Conservation (phyloP, 805 yeast genomes). For the Suhomyces sp. region DNA sequence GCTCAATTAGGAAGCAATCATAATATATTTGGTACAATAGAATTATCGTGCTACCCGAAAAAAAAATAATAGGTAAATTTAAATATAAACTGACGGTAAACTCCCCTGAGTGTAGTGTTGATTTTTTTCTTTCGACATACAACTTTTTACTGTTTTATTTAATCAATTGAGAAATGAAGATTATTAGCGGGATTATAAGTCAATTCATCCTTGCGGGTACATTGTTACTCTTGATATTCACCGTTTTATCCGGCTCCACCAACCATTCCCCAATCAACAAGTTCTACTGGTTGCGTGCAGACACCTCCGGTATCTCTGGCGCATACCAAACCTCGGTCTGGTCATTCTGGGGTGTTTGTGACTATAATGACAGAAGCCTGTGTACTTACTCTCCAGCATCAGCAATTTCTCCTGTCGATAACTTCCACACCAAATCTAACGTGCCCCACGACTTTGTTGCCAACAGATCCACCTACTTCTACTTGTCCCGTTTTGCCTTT, state of each 20-base stretch:
- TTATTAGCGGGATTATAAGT: constrained; percentile 32
- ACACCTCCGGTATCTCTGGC: constrained; percentile 53
- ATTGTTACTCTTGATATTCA: constrained; percentile 54
- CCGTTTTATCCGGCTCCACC: constrained; percentile 64
- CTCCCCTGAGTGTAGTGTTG: neutral
- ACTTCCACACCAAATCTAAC: constrained; percentile 52
- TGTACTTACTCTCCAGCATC: constrained; percentile 66
- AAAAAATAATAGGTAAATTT: neutral
- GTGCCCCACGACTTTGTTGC: constrained; percentile 53
- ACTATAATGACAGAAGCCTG: constrained; percentile 52
- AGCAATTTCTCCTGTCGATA: constrained; percentile 78
- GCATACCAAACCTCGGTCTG: constrained; percentile 62
- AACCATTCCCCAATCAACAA: constrained; percentile 56
- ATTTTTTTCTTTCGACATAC: neutral
- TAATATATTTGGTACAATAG: constrained; percentile 2
- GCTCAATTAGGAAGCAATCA: constrained; percentile 6
- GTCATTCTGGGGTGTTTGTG: constrained; percentile 78
- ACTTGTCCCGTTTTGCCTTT: constrained; percentile 51
- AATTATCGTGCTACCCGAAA: neutral
- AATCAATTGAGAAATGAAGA: constrained; percentile 23
- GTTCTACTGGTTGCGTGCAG: constrained; percentile 80
- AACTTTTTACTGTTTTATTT: neutral
- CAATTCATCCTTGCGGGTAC: constrained; percentile 42
- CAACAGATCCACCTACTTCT: constrained; percentile 54
- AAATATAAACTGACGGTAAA: neutral